Percentiles rank a stretch among this genome's conserved stretches.
phyloP scores from a whole-genome alignment of 2,329 filamentous ascomycete genomes.

The Curvularia sp. region DNA sequence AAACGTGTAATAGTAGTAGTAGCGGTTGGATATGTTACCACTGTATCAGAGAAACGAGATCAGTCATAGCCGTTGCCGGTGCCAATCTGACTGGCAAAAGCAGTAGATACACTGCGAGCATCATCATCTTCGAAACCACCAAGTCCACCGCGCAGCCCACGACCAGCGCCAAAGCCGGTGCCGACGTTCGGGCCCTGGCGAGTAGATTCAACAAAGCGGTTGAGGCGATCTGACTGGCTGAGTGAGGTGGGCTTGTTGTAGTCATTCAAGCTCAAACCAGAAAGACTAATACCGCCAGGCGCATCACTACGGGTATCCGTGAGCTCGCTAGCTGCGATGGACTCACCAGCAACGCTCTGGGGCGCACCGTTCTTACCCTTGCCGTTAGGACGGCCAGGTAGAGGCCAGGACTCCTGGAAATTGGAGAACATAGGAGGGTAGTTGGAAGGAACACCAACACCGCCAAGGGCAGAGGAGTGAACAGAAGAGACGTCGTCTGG shows the following conservation, averaged over 20 bases:
- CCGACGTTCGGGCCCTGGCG: constrained; percentile 64
- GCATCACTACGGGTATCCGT: constrained; percentile 81
- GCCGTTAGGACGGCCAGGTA: constrained; percentile 75
- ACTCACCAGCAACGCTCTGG: constrained; percentile 87
- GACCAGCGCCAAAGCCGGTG: constrained; percentile 52
- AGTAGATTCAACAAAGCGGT: constrained; percentile 90
- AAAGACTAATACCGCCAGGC: constrained; percentile 86
- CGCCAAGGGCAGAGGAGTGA: constrained; percentile 88
- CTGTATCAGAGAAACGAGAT: constrained; percentile 38
- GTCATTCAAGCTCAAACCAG: constrained; percentile 78
- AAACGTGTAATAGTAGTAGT: constrained; percentile 13
- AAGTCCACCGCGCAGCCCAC: constrained; percentile 51
- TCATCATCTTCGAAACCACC: constrained; percentile 78
- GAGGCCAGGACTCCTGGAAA: constrained; percentile 90
- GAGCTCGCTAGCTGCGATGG: constrained; percentile 87
- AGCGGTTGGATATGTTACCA: constrained; percentile 6
- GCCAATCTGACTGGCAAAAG: constrained; percentile 94
- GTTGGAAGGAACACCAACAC: constrained; percentile 78
- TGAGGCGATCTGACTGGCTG: constrained; percentile 88
- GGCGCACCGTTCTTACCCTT: constrained; percentile 70
- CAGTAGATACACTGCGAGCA: constrained; percentile 93
- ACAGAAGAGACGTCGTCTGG: constrained; percentile 97
- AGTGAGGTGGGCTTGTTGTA: constrained; percentile 74
- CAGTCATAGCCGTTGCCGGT: constrained; percentile 69
- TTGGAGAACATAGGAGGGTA: constrained; percentile 96